phyloP scores from a whole-genome alignment of 441 rosid genomes.

The Erodium chrysanthum region DNA sequence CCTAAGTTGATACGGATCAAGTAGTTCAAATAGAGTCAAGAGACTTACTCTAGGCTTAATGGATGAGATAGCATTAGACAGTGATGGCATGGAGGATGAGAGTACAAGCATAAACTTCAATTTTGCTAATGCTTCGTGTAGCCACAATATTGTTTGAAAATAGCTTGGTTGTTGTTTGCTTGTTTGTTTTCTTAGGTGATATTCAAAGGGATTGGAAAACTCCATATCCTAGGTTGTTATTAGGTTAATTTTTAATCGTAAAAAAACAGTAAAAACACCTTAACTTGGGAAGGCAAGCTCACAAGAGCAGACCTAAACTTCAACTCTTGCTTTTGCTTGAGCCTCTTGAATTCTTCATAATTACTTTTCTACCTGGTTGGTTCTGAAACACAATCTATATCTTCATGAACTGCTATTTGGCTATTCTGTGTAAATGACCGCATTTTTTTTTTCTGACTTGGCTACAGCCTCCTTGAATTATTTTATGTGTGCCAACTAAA shows the following conservation, averaged over 20 bases:
- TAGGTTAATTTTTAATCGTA: neutral
- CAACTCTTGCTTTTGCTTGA: neutral
- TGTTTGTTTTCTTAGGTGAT: neutral
- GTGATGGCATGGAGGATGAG: neutral
- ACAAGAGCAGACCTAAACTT: neutral
- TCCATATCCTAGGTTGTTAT: neutral
- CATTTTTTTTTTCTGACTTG: neutral
- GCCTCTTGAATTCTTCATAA: neutral
- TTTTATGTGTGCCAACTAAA: slow-evolving; percentile 11
- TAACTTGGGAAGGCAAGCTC: neutral
- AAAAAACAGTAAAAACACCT: neutral
- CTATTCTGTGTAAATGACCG: neutral
- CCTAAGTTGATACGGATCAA: neutral
- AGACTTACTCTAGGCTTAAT: neutral
- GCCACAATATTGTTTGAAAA: neutral
- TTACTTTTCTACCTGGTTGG: neutral
- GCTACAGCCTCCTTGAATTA: neutral
- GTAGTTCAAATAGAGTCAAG: neutral
- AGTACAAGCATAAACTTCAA: no score
- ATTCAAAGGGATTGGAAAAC: neutral
- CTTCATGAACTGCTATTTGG: neutral
- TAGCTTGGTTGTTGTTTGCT: neutral
- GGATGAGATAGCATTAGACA: no score
- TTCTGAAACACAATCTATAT: neutral
- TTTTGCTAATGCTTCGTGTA: neutral